These are phyloP conservation scores for Nitzschia sp. DNA, from an alignment of 108 stramenopile species.

Conservation along the genomic window DNA sequence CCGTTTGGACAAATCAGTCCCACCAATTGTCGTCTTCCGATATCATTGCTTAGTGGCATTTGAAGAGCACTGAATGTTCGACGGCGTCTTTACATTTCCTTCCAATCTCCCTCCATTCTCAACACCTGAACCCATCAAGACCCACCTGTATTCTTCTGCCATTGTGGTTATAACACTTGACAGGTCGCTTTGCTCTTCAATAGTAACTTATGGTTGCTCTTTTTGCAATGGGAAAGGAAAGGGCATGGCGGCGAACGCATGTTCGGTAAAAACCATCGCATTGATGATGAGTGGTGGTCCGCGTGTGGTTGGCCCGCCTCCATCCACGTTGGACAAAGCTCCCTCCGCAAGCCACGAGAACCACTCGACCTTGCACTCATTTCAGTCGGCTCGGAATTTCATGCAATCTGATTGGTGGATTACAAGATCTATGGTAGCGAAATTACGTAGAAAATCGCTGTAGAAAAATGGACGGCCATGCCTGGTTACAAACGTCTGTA, in stretches of 20 bases:
- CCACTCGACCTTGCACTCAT: conserved; percentile 13
- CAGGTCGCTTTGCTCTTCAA: neutral
- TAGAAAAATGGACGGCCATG: conserved; percentile 17
- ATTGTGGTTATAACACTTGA: conserved; percentile 13
- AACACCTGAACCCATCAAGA: neutral
- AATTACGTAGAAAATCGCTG: neutral
- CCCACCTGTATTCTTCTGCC: conserved; percentile 37
- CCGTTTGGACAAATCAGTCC: too few relatives aligned
- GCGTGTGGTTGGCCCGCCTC: too few relatives aligned
- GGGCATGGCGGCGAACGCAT: neutral
- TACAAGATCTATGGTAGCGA: neutral
- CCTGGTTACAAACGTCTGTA: too few relatives aligned
- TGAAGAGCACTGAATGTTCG: neutral
- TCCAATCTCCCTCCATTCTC: neutral
- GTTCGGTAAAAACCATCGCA: neutral
- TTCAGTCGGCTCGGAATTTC: conserved; percentile 7
- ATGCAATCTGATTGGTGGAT: neutral
- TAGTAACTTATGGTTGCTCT: neutral
- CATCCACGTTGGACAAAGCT: too few relatives aligned
- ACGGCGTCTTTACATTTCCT: neutral
- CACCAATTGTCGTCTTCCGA: too few relatives aligned
- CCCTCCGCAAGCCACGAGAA: neutral
- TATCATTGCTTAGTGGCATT: too few relatives aligned
- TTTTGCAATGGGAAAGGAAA: conserved; percentile 1
- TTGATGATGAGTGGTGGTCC: neutral